Evolutionary conservation across 2,329 filamentous ascomycete species (phyloP), one percentile per base, ranked within the genome.

Genomic region (Neonectria magnoliae): DNA sequence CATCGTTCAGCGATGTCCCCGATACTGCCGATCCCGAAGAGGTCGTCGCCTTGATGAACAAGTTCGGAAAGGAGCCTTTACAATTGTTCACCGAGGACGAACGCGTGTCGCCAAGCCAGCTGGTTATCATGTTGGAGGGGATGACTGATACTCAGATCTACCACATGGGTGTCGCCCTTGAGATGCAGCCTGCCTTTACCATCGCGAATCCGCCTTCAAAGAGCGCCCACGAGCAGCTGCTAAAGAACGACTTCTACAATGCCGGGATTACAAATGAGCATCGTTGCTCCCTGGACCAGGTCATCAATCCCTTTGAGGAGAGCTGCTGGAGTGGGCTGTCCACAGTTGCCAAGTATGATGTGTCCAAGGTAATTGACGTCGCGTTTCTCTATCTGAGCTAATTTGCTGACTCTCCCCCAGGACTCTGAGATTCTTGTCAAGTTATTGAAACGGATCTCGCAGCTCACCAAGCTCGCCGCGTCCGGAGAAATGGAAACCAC

Each of bases 71-170:
- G 66, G 74, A 79, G 31, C 77, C 84, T 7, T 70, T 79, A 58
- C 76, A 82, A 20, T 78, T 92, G 36, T 89, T 92, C 70, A 61
- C 75, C 5, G 73, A 78, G 45, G 66, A 68, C 11, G 68, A 74
- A 18, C 73, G 78, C 53, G 68, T 65, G 57, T 69, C 69, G 41
- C 81, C 83, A 5, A 81, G 78, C 57, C 88, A 92, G 76, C 82
- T 91, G 42, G 78, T 91, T 27, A 78, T 91, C 56, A 77, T 88
- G 69, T 79, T 91, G 55, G 84, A 90, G 73, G 87, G 89, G 72
- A 80, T 86, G 77, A 83, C 81, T 18, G 70, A 79, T 16, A 73
- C 81, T 45, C 82, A 85, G 51, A 79, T 82, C 56, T 79, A 82
- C 60, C 77, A 81, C n/a, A 79, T 82, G 8, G 77, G 84, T 55